phyloP scores from a whole-genome alignment of 1,284 basidiomycete species.

The Papiliotrema flavescens region DNA sequence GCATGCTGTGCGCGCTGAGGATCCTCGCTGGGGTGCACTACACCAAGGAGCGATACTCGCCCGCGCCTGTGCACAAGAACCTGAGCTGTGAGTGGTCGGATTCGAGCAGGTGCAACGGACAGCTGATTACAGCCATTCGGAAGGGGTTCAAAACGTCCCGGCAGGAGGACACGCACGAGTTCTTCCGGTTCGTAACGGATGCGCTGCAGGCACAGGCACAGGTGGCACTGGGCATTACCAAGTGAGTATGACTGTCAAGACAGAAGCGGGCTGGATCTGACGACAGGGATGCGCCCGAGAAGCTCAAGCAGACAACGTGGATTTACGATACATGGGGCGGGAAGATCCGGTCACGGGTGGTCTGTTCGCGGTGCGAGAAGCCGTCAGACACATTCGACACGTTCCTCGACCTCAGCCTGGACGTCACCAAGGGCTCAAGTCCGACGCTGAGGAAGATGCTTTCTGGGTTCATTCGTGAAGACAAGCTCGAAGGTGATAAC shows the following conservation, averaged over 20 bases:
- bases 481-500: slow-evolving; percentile 81
- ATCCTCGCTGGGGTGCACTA: slow-evolving; percentile 46
- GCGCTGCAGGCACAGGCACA: slow-evolving; percentile 82
- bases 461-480: slow-evolving; percentile 75
- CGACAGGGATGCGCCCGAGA: slow-evolving; percentile 68
- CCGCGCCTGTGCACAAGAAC: slow-evolving; percentile 61
- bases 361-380: slow-evolving; percentile 76
- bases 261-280: neutral
- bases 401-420: slow-evolving; percentile 87
- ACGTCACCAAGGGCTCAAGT: slow-evolving; percentile 61
- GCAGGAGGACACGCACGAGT: slow-evolving; percentile 98
- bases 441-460: slow-evolving; percentile 70
- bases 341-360: slow-evolving; percentile 83
- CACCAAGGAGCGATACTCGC: slow-evolving; percentile 49
- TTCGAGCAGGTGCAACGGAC: neutral
- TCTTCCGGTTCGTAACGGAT: slow-evolving; percentile 91
- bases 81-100: slow-evolving; percentile 60
- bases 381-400: slow-evolving; percentile 96
- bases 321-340: slow-evolving; percentile 94
- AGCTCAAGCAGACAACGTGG: slow-evolving; percentile 84
- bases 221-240: slow-evolving; percentile 56
- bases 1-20: slow-evolving; percentile 69
- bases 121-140: slow-evolving; percentile 66
- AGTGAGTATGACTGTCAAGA: slow-evolving; percentile 51
- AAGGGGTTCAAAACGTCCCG: slow-evolving; percentile 85